Conservation (phyloP, 176 grass and related monocot species). For the Calamus simplicifolius region DNA sequence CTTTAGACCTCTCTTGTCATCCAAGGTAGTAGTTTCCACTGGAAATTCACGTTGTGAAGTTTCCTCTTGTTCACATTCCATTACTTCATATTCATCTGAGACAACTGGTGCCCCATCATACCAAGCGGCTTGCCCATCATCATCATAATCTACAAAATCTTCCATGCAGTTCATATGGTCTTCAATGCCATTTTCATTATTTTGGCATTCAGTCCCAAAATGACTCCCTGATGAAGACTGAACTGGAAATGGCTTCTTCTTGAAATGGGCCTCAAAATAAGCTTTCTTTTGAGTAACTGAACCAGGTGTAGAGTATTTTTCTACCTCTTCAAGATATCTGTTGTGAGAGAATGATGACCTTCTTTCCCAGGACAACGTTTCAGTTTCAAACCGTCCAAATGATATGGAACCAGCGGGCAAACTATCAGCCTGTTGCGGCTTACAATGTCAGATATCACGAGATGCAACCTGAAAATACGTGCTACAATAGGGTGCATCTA, state of each 20-base stretch:
- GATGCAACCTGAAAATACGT: too few relatives aligned
- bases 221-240: conserved; percentile 3
- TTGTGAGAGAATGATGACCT: conserved; percentile 26
- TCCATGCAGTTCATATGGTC: neutral
- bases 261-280: conserved; percentile 30
- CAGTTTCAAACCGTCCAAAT: conserved; percentile 25
- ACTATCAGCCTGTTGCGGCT: conserved; percentile 9
- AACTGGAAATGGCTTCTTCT: conserved; percentile 7
- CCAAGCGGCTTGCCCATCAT: neutral
- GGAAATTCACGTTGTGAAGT: neutral
- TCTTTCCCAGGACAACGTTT: conserved; percentile 25
- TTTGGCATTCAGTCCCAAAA: neutral
- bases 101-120: neutral
- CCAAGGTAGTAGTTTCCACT: neutral
- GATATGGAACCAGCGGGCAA: conserved; percentile 17
- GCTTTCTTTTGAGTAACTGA: conserved; percentile 23
- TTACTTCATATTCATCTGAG: conserved; percentile 1
- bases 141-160: neutral
- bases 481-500: too few relatives aligned
- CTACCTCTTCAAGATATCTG: conserved; percentile 26
- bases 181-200: conserved; percentile 4
- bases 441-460: too few relatives aligned
- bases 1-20: neutral
- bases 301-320: conserved; percentile 15
- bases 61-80: conserved; percentile 10